Conservation (phyloP, 2,329 filamentous ascomycete species). For the Hymenoscyphus fraxineus region DNA sequence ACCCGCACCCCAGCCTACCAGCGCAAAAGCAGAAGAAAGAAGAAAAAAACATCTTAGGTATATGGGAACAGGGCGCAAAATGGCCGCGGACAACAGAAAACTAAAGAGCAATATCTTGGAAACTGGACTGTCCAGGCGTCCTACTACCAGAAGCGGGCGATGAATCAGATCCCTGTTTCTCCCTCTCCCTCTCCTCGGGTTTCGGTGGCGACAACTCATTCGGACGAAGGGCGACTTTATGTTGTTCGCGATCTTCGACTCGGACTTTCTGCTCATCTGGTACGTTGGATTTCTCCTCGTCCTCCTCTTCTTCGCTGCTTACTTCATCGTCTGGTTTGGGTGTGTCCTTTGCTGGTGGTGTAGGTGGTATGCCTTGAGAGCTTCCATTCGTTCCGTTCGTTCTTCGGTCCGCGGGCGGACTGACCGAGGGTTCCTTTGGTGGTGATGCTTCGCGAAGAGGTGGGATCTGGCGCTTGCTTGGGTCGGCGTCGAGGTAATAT, state of each 20-base stretch:
- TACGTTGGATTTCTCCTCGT: conserved; percentile 33
- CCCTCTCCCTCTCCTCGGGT: conserved; percentile 33
- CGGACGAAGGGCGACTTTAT: conserved; percentile 50
- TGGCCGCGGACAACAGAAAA: background rate
- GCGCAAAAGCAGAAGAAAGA: background rate
- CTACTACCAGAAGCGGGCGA: conserved; percentile 34
- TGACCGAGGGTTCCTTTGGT: conserved; percentile 19
- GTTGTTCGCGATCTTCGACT: conserved; percentile 52
- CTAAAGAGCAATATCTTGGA: conserved; percentile 61
- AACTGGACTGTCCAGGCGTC: conserved; percentile 54
- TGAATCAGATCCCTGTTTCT: conserved; percentile 37
- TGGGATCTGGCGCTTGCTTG: conserved; percentile 32
- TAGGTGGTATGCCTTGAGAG: conserved; percentile 27
- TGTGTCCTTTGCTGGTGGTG: conserved; percentile 32
- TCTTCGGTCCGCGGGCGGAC: conserved; percentile 18
- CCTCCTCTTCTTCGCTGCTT: conserved; percentile 29
- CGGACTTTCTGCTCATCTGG: conserved; percentile 54
- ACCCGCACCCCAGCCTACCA: background rate
- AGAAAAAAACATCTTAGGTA: conserved; percentile 14
- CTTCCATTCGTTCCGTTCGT: conserved; percentile 26
- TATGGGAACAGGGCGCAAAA: conserved; percentile 17
- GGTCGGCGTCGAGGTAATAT: conserved; percentile 88
- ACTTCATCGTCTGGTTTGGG: conserved; percentile 26
- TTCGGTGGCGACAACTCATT: conserved; percentile 33
- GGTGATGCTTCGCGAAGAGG: conserved; percentile 14